phyloP scores from a whole-genome alignment of 1,139 yeast species.

The Saccharomyces hybrid region DNA sequence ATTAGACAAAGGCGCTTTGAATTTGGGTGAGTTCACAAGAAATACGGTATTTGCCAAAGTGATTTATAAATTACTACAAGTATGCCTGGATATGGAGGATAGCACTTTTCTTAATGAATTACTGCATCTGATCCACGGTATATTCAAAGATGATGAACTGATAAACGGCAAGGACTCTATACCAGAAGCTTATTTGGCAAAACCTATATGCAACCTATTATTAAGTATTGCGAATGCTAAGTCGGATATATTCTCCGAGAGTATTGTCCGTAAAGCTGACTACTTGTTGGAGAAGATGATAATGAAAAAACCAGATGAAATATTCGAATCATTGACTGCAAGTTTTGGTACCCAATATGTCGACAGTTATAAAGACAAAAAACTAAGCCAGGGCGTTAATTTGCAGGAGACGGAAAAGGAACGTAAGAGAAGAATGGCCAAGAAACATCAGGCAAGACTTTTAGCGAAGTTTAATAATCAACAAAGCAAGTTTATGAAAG shows the following conservation, averaged over 20 bases:
- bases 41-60: slow-evolving; percentile 49
- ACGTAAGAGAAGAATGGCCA: slow-evolving; percentile 50
- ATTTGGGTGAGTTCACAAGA: slow-evolving; percentile 47
- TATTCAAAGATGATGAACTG: slow-evolving; percentile 47
- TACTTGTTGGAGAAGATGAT: slow-evolving; percentile 45
- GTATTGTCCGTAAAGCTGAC: slow-evolving; percentile 48
- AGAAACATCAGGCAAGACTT: slow-evolving; percentile 58
- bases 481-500: slow-evolving; percentile 62
- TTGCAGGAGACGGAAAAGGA: slow-evolving; percentile 46
- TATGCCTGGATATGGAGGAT: slow-evolving; percentile 43
- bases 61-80: slow-evolving; percentile 48
- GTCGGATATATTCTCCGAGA: slow-evolving; percentile 37
- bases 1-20: slow-evolving; percentile 28
- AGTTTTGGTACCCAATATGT: slow-evolving; percentile 54
- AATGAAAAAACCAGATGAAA: slow-evolving; percentile 38
- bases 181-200: slow-evolving; percentile 42
- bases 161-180: slow-evolving; percentile 37
- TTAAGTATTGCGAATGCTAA: slow-evolving; percentile 45
- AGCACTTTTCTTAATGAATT: slow-evolving; percentile 50
- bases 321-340: slow-evolving; percentile 45
- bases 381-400: slow-evolving; percentile 38
- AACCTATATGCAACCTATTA: slow-evolving; percentile 51
- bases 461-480: slow-evolving; percentile 75
- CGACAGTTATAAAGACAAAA: slow-evolving; percentile 41
- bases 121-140: slow-evolving; percentile 63